Evolutionary conservation across 176 grass and related monocot species (phyloP).

Genomic region (Aegilops umbellulata): DNA sequence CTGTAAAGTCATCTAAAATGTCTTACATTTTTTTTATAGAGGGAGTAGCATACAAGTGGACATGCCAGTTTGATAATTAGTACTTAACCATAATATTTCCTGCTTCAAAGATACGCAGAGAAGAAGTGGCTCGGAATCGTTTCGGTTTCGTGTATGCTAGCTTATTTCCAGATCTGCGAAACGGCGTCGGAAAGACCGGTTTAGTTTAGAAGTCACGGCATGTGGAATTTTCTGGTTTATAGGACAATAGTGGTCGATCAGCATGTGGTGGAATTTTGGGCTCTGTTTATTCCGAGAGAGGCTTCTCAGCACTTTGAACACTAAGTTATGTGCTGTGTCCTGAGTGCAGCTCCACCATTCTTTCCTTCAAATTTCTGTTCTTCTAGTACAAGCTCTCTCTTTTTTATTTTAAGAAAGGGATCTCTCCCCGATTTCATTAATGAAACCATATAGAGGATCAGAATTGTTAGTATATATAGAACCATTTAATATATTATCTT

Average conservation of each 20-base stretch:
- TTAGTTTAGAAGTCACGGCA: neutral
- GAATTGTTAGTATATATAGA: neutral
- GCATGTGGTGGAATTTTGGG: neutral
- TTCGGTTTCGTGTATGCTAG: neutral
- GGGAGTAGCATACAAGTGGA: conserved; percentile 25
- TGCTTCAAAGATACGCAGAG: neutral
- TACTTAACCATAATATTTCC: conserved; percentile 6
- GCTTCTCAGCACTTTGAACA: neutral
- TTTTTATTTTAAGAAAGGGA: too few relatives aligned
- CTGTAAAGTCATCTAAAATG: too few relatives aligned
- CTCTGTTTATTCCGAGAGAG: neutral
- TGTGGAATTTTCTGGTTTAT: neutral
- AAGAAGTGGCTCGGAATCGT: neutral
- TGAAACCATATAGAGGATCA: too few relatives aligned
- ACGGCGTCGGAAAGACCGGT: neutral
- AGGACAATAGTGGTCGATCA: neutral
- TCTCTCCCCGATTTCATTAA: too few relatives aligned
- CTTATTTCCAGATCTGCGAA: neutral
- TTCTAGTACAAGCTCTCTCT: too few relatives aligned
- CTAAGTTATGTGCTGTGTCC: neutral
- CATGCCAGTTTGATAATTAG: conserved; percentile 28
- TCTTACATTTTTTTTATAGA: too few relatives aligned
- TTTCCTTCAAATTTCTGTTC: neutral
- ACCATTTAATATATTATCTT: neutral
- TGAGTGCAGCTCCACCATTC: neutral